phyloP scores from a whole-genome alignment of 805 yeast species.

The Isabelozyma rhagii region DNA sequence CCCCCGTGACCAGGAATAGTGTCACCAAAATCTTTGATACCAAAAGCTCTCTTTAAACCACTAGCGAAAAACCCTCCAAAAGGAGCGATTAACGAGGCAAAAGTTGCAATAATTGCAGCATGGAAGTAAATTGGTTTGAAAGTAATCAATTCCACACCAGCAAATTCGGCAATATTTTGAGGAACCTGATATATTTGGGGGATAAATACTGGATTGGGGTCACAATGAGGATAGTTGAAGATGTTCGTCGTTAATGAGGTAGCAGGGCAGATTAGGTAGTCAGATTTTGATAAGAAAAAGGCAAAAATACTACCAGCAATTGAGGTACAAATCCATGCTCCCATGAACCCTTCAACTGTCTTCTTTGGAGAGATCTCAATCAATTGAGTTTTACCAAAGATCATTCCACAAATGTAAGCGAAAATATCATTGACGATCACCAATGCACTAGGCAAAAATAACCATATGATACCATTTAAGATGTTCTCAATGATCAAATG shows the following conservation, averaged over 20 bases:
- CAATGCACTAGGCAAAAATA: slow-evolving; percentile 83
- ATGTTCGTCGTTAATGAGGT: slow-evolving; percentile 58
- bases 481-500: slow-evolving; percentile 89
- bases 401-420: slow-evolving; percentile 95
- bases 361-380: slow-evolving; percentile 94
- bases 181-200: slow-evolving; percentile 80
- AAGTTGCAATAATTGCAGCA: slow-evolving; percentile 79
- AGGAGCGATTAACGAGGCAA: slow-evolving; percentile 96
- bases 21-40: slow-evolving; percentile 95
- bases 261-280: slow-evolving; percentile 88
- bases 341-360: slow-evolving; percentile 95
- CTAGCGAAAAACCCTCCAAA: slow-evolving; percentile 98
- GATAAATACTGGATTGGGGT: slow-evolving; percentile 83
- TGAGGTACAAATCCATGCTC: slow-evolving; percentile 95
- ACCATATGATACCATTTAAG: slow-evolving; percentile 90
- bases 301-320: slow-evolving; percentile 67
- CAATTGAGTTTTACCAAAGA: slow-evolving; percentile 90
- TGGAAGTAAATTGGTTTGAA: slow-evolving; percentile 90
- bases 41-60: slow-evolving; percentile 95
- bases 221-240: slow-evolving; percentile 67
- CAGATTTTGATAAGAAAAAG: slow-evolving; percentile 57
- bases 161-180: slow-evolving; percentile 51
- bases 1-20: slow-evolving; percentile 99
- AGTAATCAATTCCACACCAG: slow-evolving; percentile 47
- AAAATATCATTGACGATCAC: slow-evolving; percentile 94